These are phyloP conservation scores for Penicillium sp. DNA, from an alignment of 2,329 filamentous ascomycete species.

Conservation along the genomic window DNA sequence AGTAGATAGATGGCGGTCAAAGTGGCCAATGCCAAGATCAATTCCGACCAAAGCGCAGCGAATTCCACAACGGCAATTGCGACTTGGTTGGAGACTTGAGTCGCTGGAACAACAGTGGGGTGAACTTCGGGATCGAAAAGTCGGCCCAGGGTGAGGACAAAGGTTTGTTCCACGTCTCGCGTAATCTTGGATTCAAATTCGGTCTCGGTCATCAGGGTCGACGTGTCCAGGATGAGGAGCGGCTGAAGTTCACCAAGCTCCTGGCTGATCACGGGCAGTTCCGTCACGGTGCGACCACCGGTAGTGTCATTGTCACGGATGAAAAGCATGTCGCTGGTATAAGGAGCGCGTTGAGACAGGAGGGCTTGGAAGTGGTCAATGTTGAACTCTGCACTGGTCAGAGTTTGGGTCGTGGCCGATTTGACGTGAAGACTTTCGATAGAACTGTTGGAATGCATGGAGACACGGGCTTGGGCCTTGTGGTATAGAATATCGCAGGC, in stretches of 20 bases:
- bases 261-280: constrained; percentile 39
- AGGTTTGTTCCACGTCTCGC: constrained; percentile 36
- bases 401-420: constrained; percentile 21
- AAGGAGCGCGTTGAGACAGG: constrained; percentile 36
- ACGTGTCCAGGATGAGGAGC: constrained; percentile 35
- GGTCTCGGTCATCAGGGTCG: constrained; percentile 32
- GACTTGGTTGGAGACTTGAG: constrained; percentile 31
- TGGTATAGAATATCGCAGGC: constrained; percentile 38
- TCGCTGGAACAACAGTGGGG: constrained; percentile 28
- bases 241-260: constrained; percentile 37
- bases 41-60: constrained; percentile 36
- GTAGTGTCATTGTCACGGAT: constrained; percentile 35
- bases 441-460: constrained; percentile 42
- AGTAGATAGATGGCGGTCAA: constrained; percentile 33
- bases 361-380: constrained; percentile 38
- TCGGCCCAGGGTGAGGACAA: constrained; percentile 37
- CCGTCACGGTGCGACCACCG: constrained; percentile 32
- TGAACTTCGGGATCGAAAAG: constrained; percentile 36
- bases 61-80: constrained; percentile 36
- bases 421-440: constrained; percentile 33
- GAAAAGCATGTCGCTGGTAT: constrained; percentile 41
- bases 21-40: constrained; percentile 32
- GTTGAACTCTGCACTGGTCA: constrained; percentile 34
- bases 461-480: constrained; percentile 33
- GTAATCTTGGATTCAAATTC: constrained; percentile 35